Percentiles rank a stretch among this genome's conserved stretches.
Conservation (phyloP, 228 moss, liverwort and hornwort species). For the Sphagnum fallax region DNA sequence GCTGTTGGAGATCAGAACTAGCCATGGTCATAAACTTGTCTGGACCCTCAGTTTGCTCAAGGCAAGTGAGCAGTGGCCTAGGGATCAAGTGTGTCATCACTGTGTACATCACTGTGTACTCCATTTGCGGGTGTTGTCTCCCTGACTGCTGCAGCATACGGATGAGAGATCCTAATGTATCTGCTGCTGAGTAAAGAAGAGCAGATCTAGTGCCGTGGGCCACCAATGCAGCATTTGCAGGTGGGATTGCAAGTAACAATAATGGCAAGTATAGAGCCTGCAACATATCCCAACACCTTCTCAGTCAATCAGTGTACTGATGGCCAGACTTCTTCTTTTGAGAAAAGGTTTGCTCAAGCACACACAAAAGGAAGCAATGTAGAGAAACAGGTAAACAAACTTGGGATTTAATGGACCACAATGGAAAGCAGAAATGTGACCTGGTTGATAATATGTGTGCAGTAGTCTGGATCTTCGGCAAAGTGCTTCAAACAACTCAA, state of each 20-base stretch:
- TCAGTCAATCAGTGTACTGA: neutral
- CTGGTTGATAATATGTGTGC: constrained; percentile 81
- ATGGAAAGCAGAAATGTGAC: constrained; percentile 9
- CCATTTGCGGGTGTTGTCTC: constrained; percentile 35
- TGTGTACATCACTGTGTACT: constrained; percentile 62
- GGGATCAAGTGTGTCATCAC: constrained; percentile 75
- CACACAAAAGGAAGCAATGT: neutral
- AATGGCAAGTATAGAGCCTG: constrained; percentile 89
- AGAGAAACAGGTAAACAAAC: too few species aligned
- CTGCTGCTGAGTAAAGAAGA: constrained; percentile 79
- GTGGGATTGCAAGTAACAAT: constrained; percentile 80
- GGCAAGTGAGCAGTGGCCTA: constrained; percentile 55
- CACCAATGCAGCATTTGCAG: constrained; percentile 52
- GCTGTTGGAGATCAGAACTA: constrained; percentile 79
- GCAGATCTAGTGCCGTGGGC: constrained; percentile 86
- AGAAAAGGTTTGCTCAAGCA: neutral
- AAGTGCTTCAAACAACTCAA: constrained; percentile 92
- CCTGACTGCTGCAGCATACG: constrained; percentile 58
- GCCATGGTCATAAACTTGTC: constrained; percentile 86
- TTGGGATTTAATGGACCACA: too few species aligned
- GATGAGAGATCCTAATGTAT: constrained; percentile 83
- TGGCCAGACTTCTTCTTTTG: neutral
- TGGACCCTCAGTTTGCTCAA: constrained; percentile 79
- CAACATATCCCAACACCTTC: constrained; percentile 2
- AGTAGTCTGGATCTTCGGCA: constrained; percentile 78